Evolutionary conservation across 1,284 basidiomycete species (phyloP), one percentile per base, ranked within the genome.

Genomic region (Cryptococcus jaspeensis): DNA sequence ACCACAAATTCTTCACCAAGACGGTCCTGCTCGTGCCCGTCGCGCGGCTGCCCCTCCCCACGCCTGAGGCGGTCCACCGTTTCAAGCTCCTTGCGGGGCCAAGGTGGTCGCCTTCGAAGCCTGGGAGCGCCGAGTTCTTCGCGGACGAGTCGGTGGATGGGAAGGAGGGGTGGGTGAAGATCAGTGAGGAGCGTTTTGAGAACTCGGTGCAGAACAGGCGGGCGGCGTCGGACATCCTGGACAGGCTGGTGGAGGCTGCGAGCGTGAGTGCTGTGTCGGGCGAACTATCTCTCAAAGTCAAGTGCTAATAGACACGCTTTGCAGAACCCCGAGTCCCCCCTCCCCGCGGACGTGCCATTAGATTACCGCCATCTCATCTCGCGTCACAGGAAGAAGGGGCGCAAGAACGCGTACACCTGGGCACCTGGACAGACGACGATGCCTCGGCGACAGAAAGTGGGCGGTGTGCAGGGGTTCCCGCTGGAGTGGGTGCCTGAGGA

Each of bases 171-270:
- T 92, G 83, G 76, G 80, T 94, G 72, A 92, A 91, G 78, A 89
- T 94, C 57, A 83, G 88, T 1, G 90, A 88, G 71, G 92, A 92
- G 66, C 84, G 88, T 71, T 91, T 90, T 73, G 84, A 85, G 3
- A 81, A 84, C 63, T 82, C 85, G 1, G 81, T 84, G 23, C 87
- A 89, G 87, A 94, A 94, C 75, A 76, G 92, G 64, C 92, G 92
- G 73, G 90, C 88, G 85, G 87, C 85, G 22, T 88, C 87, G 66
- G 90, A 93, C 67, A 82, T 84, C 11, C 74, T 94, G 50, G 87
- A 91, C 68, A 78, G 82, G 59, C 77, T 94, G 40, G 75, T 92
- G 59, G 77, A 75, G 13, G 85, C 87, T 65, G 88, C 90, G 13
- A 92, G 92, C 74, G 92, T 92, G 60, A 62, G 78, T 54, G 15